Evolutionary conservation across 1,284 basidiomycete species (phyloP), one percentile per base, ranked within the genome.

Genomic region (Puccinia triticina): DNA sequence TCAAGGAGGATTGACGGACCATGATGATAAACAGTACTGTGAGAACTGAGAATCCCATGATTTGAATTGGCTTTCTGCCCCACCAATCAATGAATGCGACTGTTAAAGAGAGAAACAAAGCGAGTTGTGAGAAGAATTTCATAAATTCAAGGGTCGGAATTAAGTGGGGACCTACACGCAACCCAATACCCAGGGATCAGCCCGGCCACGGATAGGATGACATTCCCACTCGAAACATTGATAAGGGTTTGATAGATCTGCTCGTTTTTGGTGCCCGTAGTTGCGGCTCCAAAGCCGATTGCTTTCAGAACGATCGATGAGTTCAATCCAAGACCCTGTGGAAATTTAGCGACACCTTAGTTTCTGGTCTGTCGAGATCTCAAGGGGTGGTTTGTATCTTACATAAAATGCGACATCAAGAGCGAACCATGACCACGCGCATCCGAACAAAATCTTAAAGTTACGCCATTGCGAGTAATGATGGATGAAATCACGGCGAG

Each of bases 171-270:
- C 67, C 32, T n/a, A 80, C 77, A 92, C 11, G 90, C 86, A n/a
- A 87, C 90, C 89, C 90, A 93, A 88, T 93, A 93, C 1, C 92
- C 92, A 4, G 92, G 92, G 78, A 93, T 90, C 81, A 93, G 88
- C 77, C 92, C 92, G 66, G 91, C 93, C 40, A 84, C 79, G 57
- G 85, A 83, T 21, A 94, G 88, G 84, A 94, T 91, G 84, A 93
- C 87, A 88, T 89, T 89, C 18, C 88, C 88, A 73, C 89, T 86
- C 29, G 87, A 86, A 81, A 86, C 84, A 85, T 89, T 88, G 85
- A 86, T 84, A 8, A 89, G 85, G 12, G 86, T 86, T 72, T 88
- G 85, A 84, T 86, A 89, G 40, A 87, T 87, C 79, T 84, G 82
- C 59, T 88, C 84, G 69, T 86, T 85, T 82, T 87, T 86, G 72